Base-by-base conservation (phyloP, 345 rosid genomes). In the Camelina hispida region DNA sequence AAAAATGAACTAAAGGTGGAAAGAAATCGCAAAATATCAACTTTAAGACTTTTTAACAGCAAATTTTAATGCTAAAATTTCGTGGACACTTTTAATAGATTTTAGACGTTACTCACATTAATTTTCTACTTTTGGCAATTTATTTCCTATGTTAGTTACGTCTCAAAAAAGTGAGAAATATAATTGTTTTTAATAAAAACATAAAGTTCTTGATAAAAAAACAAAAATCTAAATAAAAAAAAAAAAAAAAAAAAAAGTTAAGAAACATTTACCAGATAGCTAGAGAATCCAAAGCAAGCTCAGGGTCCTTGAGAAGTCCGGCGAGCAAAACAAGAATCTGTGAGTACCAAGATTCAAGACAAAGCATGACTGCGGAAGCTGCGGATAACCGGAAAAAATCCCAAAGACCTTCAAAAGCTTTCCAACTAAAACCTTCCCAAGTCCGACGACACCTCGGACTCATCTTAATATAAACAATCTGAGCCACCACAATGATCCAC, bases 281-380 rank as follows among this genome's bases (percentile, higher is more conserved):
- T 7, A 89, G 89, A 57, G 91, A 80, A 58, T 86, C 91, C 71
- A 89, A 52, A 16, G 84, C 83, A 18, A 87, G 75, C 58, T 87
- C 91, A 7, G 94, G 85, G 78, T 89, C 25, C 53, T 79, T 38
- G 57, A 87, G 91, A 78, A 87, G 76, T 23, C 93, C 91, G 3
- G 94, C 88, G 28, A 89, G 84, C 43, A 87, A 63, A 68, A 87
- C 84, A 1, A 87, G 73, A 52, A 85, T 79, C 84, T 85, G 91
- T 66, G 74, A 79, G 18, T 85, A 89, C 94, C 91, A 89, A 22
- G 82, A 73, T 53, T 89, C 94, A 6, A 89, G 76, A 43, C 88
- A 83, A 11, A 85, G 77, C 91, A 87, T 89, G 10, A 89, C 84
- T 0, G 94, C 91, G 0, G 91, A 89, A 15, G 94, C 87, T 1